Evolutionary conservation across 169 alveolate species (phyloP), one percentile per base, ranked within the genome.

Genomic region (Blepharisma undulans): DNA sequence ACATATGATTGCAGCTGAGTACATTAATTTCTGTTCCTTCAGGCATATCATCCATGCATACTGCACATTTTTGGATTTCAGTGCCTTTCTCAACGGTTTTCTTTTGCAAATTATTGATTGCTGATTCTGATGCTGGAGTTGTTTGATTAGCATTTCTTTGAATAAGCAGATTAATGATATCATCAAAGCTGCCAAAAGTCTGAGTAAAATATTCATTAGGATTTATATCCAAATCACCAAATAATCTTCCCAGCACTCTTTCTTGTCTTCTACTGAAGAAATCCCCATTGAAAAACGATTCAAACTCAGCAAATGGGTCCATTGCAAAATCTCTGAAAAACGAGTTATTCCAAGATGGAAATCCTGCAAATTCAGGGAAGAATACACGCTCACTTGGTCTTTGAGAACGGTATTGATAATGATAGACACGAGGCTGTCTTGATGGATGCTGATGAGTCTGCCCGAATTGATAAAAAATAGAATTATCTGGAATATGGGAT

Each of bases 1-100:
- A 96, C 59, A 93, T 80, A 87, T 96, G 98, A 1, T 85, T 84
- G 72, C 98, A 96, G 7, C 86, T 78, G 8, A 78, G 60, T 22
- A 27, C 34, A 21, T 78, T 78, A 6, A 78, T 22, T 36, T 21
- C 34, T 5, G 29, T 36, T 6, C 86, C 86, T 27, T 21, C 60
- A 21, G 29, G 29, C 34, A 78, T 21, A 27, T 78, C 86, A 27
- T 78, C 86, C 86, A 27, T 27, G 60, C 86, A 78, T 0, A 78
- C 34, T 27, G 86, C 34, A 32, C 86, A 78, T 32, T n/a, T 48
- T 5, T 48, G 66, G 66, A 48, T 48, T 48, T 48, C 66, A 48
- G 66, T 18, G 7, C 66, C 66, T 48, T 48, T 48, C 66, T 48
- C 66, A 48, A 48, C 66, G 0, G 10, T 48, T 48, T 48, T 48